These are phyloP conservation scores for Acephala macrosclerotiorum DNA, from an alignment of 2,329 filamentous ascomycete species.

Conservation along the genomic window DNA sequence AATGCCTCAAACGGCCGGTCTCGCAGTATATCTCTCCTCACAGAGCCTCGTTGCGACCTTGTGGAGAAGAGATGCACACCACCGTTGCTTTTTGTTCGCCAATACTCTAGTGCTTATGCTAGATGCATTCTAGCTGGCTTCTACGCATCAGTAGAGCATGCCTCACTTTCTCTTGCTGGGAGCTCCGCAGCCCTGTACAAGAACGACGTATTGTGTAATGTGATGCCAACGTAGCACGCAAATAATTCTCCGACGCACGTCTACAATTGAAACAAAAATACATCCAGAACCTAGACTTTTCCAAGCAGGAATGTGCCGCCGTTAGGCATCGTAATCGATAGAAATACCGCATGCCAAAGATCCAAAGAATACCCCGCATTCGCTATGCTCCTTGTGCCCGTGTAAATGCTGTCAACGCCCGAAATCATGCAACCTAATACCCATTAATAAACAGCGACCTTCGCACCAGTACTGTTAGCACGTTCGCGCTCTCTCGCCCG, in stretches of 20 bases:
- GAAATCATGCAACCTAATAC: conserved; percentile 15
- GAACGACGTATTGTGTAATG: background rate
- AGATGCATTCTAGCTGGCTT: conserved; percentile 1
- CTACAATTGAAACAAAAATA: background rate
- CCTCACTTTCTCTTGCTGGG: background rate
- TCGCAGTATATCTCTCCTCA: background rate
- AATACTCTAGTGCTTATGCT: background rate
- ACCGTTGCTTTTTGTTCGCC: background rate
- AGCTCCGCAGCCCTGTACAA: background rate
- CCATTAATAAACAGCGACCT: conserved; percentile 19
- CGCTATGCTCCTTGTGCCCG: conserved; percentile 1
- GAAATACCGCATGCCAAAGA: background rate
- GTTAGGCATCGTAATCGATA: background rate
- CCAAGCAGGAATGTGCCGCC: background rate
- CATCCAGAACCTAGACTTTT: background rate
- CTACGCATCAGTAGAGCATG: background rate
- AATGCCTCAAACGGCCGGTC: background rate
- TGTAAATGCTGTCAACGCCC: conserved; percentile 14
- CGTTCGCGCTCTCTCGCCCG: conserved; percentile 37
- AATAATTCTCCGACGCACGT: conserved; percentile 6
- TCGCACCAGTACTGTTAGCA: conserved; percentile 38
- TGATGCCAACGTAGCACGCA: background rate
- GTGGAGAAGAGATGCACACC: background rate
- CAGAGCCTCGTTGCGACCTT: background rate
- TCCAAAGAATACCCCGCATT: conserved; percentile 12